These are phyloP conservation scores for Excoecaria cochinchinensis DNA, from an alignment of 345 rosid genomes.

Conservation along the genomic window DNA sequence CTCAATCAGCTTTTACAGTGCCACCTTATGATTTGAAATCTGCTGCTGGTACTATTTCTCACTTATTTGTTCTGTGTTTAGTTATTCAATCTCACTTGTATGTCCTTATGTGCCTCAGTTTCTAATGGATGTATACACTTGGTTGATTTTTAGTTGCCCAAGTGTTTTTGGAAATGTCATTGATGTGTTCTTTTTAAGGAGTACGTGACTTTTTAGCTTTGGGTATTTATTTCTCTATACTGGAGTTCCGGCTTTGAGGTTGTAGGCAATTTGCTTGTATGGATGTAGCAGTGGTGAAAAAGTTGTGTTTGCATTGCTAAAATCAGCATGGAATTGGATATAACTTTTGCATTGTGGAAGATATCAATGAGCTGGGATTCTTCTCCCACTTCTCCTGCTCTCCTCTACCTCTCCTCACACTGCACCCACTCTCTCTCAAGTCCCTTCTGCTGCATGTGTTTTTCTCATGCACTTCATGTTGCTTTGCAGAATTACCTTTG, in stretches of 20 bases:
- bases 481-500: slow-evolving; percentile 77
- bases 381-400: neutral
- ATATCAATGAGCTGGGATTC: neutral
- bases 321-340: neutral
- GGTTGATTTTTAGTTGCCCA: neutral
- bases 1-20: slow-evolving; percentile 90
- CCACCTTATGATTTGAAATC: slow-evolving; percentile 93
- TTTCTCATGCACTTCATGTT: slow-evolving; percentile 4
- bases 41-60: slow-evolving; percentile 72
- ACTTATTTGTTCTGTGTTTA: neutral
- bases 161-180: neutral
- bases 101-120: neutral
- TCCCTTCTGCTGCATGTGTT: neutral
- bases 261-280: neutral
- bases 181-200: neutral
- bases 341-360: neutral
- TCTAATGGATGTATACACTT: neutral
- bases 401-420: neutral
- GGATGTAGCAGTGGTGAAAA: neutral
- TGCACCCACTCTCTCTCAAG: too few relatives aligned
- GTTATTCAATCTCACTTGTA: neutral
- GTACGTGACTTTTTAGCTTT: slow-evolving; percentile 4
- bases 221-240: neutral
- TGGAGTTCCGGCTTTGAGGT: neutral
- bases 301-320: neutral